A percentile compares a stretch with the other conserved stretches of the same genome.
phyloP scores from a whole-genome alignment of 163 green algal species.

The Picocystis sp. region DNA sequence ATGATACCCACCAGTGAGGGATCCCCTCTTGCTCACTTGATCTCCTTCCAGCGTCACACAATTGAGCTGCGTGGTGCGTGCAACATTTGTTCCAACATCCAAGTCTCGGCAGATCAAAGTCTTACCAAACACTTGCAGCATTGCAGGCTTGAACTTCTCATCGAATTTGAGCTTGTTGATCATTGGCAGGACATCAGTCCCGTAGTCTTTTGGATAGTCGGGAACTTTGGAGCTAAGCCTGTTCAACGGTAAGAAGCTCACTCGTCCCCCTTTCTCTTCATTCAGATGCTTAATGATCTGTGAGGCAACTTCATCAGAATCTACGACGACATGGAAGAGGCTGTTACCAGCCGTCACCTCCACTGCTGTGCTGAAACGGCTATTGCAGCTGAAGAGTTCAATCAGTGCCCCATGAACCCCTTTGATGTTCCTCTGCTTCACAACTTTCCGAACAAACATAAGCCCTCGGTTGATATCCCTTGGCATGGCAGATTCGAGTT shows the following conservation, averaged over 20 bases:
- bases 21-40: slow-evolving; percentile 50
- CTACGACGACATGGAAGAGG: slow-evolving; percentile 81
- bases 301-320: slow-evolving; percentile 55
- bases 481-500: slow-evolving; percentile 26
- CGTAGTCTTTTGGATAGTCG: slow-evolving; percentile 37
- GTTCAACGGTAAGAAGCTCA: slow-evolving; percentile 90
- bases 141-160: slow-evolving; percentile 26
- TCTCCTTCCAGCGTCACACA: slow-evolving; percentile 87
- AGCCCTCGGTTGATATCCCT: slow-evolving; percentile 47
- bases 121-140: slow-evolving; percentile 61
- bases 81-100: slow-evolving; percentile 28
- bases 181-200: slow-evolving; percentile 54
- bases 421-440: slow-evolving; percentile 35
- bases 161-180: slow-evolving; percentile 49
- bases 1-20: slow-evolving; percentile 59
- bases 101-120: slow-evolving; percentile 55
- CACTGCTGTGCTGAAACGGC: slow-evolving; percentile 6
- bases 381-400: slow-evolving; percentile 62
- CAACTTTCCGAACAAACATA: slow-evolving; percentile 36
- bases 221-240: slow-evolving; percentile 19
- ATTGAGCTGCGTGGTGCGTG: slow-evolving; percentile 35
- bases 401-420: slow-evolving; percentile 75
- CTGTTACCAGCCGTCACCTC: slow-evolving; percentile 23
- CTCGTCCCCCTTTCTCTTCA: slow-evolving; percentile 43
- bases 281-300: slow-evolving; percentile 52